Percentiles rank a stretch among this genome's conserved stretches.
phyloP scores from a whole-genome alignment of 139 green algal species.

The Eudorina sp. region DNA sequence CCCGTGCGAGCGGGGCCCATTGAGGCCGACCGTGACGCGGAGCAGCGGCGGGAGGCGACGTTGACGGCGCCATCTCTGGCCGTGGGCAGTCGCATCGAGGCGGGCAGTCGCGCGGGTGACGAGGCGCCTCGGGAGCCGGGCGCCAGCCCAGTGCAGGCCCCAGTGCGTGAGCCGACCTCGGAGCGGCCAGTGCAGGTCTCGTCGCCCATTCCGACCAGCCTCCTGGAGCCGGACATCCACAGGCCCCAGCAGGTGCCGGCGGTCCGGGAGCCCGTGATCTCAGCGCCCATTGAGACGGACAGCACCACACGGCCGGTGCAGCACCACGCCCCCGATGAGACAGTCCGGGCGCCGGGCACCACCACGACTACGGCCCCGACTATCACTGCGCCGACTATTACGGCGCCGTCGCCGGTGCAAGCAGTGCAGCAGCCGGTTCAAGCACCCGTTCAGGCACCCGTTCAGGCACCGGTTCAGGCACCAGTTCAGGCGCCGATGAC shows the following conservation, averaged over 20 bases:
- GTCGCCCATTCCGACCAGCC: slow-evolving; percentile 5
- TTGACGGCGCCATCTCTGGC: not conserved
- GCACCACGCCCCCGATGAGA: not conserved
- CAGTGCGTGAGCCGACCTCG: not conserved
- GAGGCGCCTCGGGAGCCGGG: not conserved
- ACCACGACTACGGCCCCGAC: not conserved
- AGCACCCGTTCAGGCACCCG: too few relatives aligned
- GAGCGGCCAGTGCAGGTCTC: not conserved
- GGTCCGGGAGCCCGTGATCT: not conserved
- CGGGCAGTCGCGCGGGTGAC: not conserved
- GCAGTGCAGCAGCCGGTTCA: too few relatives aligned
- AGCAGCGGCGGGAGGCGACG: not conserved
- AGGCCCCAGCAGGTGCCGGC: not conserved
- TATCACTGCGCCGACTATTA: not conserved
- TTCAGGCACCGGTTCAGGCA: not conserved
- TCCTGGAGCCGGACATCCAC: slow-evolving; percentile 9
- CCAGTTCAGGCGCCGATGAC: not conserved
- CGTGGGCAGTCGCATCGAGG: slow-evolving; percentile 20
- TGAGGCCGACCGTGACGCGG: slow-evolving; percentile 15
- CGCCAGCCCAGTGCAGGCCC: not conserved
- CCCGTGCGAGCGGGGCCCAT: not conserved
- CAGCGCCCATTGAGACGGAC: slow-evolving; percentile 13
- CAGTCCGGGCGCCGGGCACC: not conserved
- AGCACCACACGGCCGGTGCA: not conserved
- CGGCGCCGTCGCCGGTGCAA: not conserved